A percentile compares a stretch with the other conserved stretches of the same genome.
Evolutionary conservation across 306 rosid genomes (phyloP).

Genomic region (Lathyrus aphaca): DNA sequence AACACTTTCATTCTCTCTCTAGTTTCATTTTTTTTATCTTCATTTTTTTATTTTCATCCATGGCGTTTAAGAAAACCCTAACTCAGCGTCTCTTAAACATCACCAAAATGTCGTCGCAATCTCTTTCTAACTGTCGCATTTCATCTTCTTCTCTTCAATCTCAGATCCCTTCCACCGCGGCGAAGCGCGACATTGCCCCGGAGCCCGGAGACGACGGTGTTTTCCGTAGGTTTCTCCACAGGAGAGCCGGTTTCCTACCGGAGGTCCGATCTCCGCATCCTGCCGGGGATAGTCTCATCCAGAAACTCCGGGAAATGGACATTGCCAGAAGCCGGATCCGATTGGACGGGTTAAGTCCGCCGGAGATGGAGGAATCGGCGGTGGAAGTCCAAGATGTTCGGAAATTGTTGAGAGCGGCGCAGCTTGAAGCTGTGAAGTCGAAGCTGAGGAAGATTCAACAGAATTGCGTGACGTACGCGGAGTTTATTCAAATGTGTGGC

Average conservation of each 20-base stretch:
- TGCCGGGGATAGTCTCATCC: conserved; percentile 46
- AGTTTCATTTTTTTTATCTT: background rate
- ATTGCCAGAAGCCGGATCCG: conserved; percentile 62
- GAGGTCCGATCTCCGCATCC: conserved; percentile 39
- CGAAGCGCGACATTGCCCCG: conserved; percentile 50
- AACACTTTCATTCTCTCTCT: conserved; percentile 15
- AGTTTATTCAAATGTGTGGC: conserved; percentile 58
- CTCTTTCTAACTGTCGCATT: conserved; percentile 59
- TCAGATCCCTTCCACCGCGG: conserved; percentile 38
- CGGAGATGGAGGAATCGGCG: conserved; percentile 17
- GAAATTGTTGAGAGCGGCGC: conserved; percentile 65
- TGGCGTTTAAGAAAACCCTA: conserved; percentile 77
- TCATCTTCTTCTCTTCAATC: conserved; percentile 54
- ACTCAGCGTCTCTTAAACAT: conserved; percentile 68
- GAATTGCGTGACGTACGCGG: conserved; percentile 55
- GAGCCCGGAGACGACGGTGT: conserved; percentile 74
- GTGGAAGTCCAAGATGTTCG: conserved; percentile 52
- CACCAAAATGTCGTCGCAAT: conserved; percentile 56
- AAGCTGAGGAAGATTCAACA: conserved; percentile 50
- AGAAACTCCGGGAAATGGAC: conserved; percentile 57
- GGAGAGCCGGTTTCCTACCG: conserved; percentile 30
- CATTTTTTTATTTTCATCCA: conserved; percentile 19
- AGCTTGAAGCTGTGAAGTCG: conserved; percentile 63
- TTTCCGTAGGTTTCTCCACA: conserved; percentile 65
- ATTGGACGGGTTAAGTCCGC: conserved; percentile 64